phyloP scores from a whole-genome alignment of 2,329 filamentous ascomycete species.

The Epichloe gansuensis region DNA sequence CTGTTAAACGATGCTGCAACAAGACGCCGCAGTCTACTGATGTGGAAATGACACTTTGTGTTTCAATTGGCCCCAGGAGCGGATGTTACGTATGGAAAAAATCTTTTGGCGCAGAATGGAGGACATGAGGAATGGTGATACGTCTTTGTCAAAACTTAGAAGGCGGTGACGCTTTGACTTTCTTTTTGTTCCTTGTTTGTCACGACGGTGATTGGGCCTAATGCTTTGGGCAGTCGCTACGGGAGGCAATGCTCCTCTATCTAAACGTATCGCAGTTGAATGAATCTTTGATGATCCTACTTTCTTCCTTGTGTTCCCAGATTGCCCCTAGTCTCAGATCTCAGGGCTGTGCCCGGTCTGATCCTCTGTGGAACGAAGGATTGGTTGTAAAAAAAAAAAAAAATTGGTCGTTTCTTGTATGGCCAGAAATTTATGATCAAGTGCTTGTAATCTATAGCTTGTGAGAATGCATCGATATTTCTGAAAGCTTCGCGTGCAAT shows the following conservation, averaged over 20 bases:
- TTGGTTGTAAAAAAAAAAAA: too few species aligned
- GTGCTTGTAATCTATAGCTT: too few species aligned
- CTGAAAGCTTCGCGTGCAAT: too few species aligned
- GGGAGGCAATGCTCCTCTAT: conserved; percentile 18
- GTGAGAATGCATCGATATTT: too few species aligned
- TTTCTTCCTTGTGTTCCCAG: background rate
- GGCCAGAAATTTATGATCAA: too few species aligned
- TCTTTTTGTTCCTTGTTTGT: conserved; percentile 28
- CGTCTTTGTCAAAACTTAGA: conserved; percentile 25
- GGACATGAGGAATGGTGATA: conserved; percentile 23
- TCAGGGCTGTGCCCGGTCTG: background rate
- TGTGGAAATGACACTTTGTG: conserved; percentile 17
- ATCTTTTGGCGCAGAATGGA: conserved; percentile 16
- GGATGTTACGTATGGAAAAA: conserved; percentile 21
- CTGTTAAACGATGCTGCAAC: conserved; percentile 44
- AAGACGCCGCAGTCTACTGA: background rate
- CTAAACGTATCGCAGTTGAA: conserved; percentile 25
- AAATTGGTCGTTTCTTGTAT: too few species aligned
- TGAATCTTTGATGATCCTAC: conserved; percentile 21
- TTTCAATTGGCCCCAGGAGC: conserved; percentile 22
- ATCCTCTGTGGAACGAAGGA: background rate
- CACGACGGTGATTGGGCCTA: conserved; percentile 24
- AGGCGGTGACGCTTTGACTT: conserved; percentile 27
- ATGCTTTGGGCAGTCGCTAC: conserved; percentile 27
- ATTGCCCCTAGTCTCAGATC: background rate